Evolutionary conservation across 805 yeast genomes (phyloP).

Genomic region (Ogataea dorogensis): DNA sequence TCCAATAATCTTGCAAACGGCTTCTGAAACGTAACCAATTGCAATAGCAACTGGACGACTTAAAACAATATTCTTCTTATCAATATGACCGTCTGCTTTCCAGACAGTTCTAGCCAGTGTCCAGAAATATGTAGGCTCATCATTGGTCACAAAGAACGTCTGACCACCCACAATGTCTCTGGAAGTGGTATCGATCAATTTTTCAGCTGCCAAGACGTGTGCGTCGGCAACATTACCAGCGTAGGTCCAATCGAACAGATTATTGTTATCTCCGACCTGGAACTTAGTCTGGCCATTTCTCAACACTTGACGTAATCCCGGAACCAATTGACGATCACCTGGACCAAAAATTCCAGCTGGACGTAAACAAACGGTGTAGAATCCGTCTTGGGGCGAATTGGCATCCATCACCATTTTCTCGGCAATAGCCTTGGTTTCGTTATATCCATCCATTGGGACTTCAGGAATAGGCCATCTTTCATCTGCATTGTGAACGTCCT

Average conservation of each 20-base stretch:
- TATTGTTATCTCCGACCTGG: slow-evolving; percentile 92
- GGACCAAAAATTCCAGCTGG: slow-evolving; percentile 99
- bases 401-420: slow-evolving; percentile 79
- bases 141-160: slow-evolving; percentile 87
- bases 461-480: slow-evolving; percentile 93
- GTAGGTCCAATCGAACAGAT: slow-evolving; percentile 93
- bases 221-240: slow-evolving; percentile 99
- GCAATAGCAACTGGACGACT: slow-evolving; percentile 73
- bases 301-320: slow-evolving; percentile 84
- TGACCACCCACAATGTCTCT: slow-evolving; percentile 69
- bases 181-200: slow-evolving; percentile 49
- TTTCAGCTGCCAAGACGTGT: slow-evolving; percentile 88
- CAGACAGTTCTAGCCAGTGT: slow-evolving; percentile 94
- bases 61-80: slow-evolving; percentile 64
- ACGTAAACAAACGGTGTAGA: slow-evolving; percentile 81
- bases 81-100: slow-evolving; percentile 92
- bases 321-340: slow-evolving; percentile 95
- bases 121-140: slow-evolving; percentile 95
- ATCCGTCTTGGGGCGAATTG: slow-evolving; percentile 52
- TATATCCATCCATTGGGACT: slow-evolving; percentile 94
- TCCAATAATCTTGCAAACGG: slow-evolving; percentile 64
- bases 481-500: slow-evolving; percentile 85
- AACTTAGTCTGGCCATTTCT: slow-evolving; percentile 82
- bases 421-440: slow-evolving; percentile 90
- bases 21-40: slow-evolving; percentile 79